Base-by-base conservation (phyloP, 2,329 filamentous ascomycete species). In the Chrysoporthe austroafricana region DNA sequence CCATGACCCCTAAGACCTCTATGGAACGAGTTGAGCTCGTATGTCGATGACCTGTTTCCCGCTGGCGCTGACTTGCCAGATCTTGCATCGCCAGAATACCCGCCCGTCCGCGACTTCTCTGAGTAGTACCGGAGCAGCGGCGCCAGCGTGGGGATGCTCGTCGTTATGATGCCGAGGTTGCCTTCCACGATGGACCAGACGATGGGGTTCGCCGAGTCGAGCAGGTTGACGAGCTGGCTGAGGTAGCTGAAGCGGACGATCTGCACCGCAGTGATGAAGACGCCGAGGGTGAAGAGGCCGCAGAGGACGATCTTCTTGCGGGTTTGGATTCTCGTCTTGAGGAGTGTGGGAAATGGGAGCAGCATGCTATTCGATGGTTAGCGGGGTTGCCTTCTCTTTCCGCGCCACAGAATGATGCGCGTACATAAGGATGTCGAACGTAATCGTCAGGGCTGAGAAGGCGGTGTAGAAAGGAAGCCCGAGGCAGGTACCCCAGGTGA, bases 171-270 rank as follows among this genome's bases (percentile, higher is more conserved):
- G 4, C 64, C 67, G 26, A 69, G 42, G 14, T 69, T 69, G 16
- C 59, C 50, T 34, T 69, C 67, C 2, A 69, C 57, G 1, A 63
- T 42, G 4, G 67, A 69, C 67, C 67, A 69, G 42, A 54, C 62
- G 14, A 66, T 67, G 6, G 62, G 79, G 7, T 82, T 81, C 11
- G 79, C 76, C 2, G 79, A 82, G 73, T 85, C 81, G 44, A 81
- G 78, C 67, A 82, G 82, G 71, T 80, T 81, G 43, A 73, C 70
- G 3, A 85, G 77, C 16, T 75, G 78, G 48, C 77, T 76, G 69
- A 86, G 80, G n/a, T 81, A 84, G 66, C 81, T 78, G 66, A 85
- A 82, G 16, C 83, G 83, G 68, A 86, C 78, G 66, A 84, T 79
- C 71, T 85, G 83, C 66, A 85, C 83, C 59, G 83, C 70, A 5